Base-by-base conservation (phyloP, 108 stramenopile species). In the Nannochloropsis salina region DNA sequence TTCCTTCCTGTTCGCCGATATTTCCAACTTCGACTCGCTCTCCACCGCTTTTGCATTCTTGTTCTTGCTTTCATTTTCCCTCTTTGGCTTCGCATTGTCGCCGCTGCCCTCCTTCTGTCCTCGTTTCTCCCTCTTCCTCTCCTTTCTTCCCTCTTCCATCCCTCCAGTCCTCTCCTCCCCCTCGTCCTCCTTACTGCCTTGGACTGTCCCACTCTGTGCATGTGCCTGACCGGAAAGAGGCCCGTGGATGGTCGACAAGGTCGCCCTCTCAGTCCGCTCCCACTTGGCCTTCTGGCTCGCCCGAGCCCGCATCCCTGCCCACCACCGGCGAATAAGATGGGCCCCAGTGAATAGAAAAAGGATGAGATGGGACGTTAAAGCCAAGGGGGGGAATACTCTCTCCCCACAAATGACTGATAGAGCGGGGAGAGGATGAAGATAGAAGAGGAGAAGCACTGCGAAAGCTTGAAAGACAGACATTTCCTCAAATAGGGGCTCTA, bases 221-320 rank as follows among this genome's bases (percentile, higher is more conserved):
- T 74, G 61, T n/a, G 2, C 20, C 61, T 74, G 61, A n/a, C 61
- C 61, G n/a, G 15, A 74, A 74, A 74, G 61, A 74, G 1, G 61
- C 20, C n/a, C 61, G 61, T 74, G 61, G 61, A n/a, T 74, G 61
- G 20, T 74, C 20, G n/a, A n/a, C 61, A 74, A n/a, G 20, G 61
- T 74, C n/a, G 61, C 61, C 2, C 20, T 74, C 61, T 74, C 61
- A n/a, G 61, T 74, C 2, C 61, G 61, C n/a, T 74, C 61, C 61
- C 61, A 74, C 61, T 74, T 74, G n/a, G 61, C 61, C 61, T 74
- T 74, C n/a, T 74, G 61, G n/a, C 20, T 74, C 20, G 61, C 61
- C 15, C 61, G 61, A n/a, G 61, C 61, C 61, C 61, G 61, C 61
- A 74, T 74, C 4, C 61, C 61, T 74, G 3, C n/a, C 31, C 31